These are phyloP conservation scores for Anthracocystis panici-leucophaei DNA, from an alignment of 1,284 basidiomycete species.

Conservation along the genomic window DNA sequence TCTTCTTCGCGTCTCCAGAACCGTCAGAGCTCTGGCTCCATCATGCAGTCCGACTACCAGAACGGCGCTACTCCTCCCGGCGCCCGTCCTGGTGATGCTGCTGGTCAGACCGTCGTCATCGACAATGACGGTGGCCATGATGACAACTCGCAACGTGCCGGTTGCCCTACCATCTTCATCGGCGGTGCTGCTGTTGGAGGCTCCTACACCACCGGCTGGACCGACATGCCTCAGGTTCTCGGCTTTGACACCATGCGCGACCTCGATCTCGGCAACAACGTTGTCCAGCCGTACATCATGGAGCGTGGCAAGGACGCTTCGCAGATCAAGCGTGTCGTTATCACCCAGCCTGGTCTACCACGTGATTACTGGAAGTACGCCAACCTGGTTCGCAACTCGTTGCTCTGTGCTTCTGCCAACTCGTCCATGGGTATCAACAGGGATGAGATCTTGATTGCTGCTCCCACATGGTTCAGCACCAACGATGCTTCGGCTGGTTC, in stretches of 20 bases:
- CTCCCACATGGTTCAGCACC: constrained; percentile 54
- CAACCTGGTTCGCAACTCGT: constrained; percentile 59
- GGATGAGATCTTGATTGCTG: constrained; percentile 58
- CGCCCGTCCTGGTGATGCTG: constrained; percentile 48
- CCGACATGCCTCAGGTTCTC: constrained; percentile 59
- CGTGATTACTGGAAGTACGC: constrained; percentile 65
- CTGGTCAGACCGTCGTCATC: constrained; percentile 59
- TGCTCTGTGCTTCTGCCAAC: constrained; percentile 55
- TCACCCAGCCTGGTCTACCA: constrained; percentile 56
- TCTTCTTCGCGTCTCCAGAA: constrained; percentile 12
- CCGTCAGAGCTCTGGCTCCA: constrained; percentile 48
- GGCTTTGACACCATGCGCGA: constrained; percentile 63
- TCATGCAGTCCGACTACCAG: constrained; percentile 51
- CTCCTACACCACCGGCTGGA: constrained; percentile 54
- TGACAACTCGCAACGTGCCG: constrained; percentile 55
- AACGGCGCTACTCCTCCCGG: constrained; percentile 59
- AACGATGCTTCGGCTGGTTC: constrained; percentile 49
- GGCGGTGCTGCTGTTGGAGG: constrained; percentile 58
- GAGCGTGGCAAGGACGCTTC: constrained; percentile 38
- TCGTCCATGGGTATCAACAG: constrained; percentile 47
- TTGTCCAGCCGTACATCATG: constrained; percentile 57
- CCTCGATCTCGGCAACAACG: constrained; percentile 36
- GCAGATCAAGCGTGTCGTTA: constrained; percentile 58
- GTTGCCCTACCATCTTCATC: constrained; percentile 62
- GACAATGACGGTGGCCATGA: constrained; percentile 53